Evolutionary conservation across 2,329 filamentous ascomycete species (phyloP).

Genomic region (Thermoascus crustaceus): DNA sequence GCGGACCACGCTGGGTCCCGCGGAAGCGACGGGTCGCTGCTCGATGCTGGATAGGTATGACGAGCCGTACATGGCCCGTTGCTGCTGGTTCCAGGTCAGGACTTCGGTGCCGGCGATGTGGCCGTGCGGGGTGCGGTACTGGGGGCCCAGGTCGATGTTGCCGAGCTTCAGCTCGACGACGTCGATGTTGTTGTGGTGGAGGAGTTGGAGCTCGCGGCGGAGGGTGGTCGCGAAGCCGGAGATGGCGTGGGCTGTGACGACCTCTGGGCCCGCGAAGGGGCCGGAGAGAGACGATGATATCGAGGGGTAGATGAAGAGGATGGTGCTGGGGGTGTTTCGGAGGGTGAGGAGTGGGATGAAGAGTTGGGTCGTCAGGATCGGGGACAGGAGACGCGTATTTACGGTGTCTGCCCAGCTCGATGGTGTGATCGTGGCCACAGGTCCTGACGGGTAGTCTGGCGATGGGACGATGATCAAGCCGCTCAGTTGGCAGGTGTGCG

Average conservation of each 20-base stretch:
- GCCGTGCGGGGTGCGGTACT: conserved; percentile 38
- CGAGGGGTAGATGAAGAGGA: conserved; percentile 38
- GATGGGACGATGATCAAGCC: conserved; percentile 76
- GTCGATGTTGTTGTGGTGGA: conserved; percentile 53
- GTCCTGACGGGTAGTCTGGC: conserved; percentile 69
- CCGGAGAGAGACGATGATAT: conserved; percentile 38
- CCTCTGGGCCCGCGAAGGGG: conserved; percentile 60
- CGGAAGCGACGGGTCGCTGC: conserved; percentile 29
- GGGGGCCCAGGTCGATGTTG: conserved; percentile 74
- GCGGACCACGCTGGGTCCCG: conserved; percentile 36
- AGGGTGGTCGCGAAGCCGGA: conserved; percentile 76
- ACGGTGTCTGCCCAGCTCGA: conserved; percentile 82
- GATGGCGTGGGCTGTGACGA: conserved; percentile 76
- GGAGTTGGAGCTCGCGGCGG: conserved; percentile 65
- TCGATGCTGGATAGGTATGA: conserved; percentile 38
- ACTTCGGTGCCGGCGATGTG: conserved; percentile 43
- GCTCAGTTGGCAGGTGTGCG: conserved; percentile 67
- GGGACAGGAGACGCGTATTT: conserved; percentile 84
- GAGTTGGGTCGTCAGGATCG: conserved; percentile 78
- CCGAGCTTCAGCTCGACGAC: conserved; percentile 86
- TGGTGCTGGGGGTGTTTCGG: conserved; percentile 45
- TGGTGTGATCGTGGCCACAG: conserved; percentile 75
- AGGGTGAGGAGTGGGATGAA: conserved; percentile 72
- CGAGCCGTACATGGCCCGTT: conserved; percentile 44
- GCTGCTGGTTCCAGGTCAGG: conserved; percentile 51